A percentile compares a stretch with the other conserved stretches of the same genome.
phyloP scores from a whole-genome alignment of 331 rosid species.

The Saraca asoca region DNA sequence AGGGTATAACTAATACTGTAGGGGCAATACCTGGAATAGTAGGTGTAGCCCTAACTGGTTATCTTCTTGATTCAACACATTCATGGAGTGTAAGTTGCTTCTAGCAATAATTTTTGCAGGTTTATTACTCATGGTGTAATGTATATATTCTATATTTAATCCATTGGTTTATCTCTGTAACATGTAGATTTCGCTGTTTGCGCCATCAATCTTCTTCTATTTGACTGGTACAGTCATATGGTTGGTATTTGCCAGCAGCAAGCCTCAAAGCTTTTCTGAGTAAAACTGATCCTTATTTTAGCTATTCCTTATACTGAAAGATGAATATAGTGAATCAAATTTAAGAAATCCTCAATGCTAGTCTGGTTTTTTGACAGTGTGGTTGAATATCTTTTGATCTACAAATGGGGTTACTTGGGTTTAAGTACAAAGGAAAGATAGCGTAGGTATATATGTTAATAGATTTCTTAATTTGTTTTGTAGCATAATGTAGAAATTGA shows the following conservation, averaged over 20 bases:
- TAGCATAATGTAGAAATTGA: slow-evolving; percentile 18
- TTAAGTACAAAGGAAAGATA: slow-evolving; percentile 41
- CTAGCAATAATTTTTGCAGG: neutral
- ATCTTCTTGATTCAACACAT: slow-evolving; percentile 90
- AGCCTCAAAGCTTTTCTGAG: slow-evolving; percentile 77
- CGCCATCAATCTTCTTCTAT: slow-evolving; percentile 94
- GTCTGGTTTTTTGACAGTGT: slow-evolving; percentile 31
- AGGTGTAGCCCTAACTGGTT: slow-evolving; percentile 91
- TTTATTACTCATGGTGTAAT: neutral
- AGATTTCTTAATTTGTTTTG: slow-evolving; percentile 13
- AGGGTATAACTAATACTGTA: slow-evolving; percentile 94
- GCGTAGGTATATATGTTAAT: slow-evolving; percentile 30
- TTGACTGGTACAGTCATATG: slow-evolving; percentile 78
- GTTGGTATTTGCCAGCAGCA: slow-evolving; percentile 96
- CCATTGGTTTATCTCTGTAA: slow-evolving; percentile 23
- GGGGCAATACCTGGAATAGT: slow-evolving; percentile 94
- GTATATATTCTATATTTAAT: slow-evolving; percentile 23
- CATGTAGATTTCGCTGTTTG: slow-evolving; percentile 79
- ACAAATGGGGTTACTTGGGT: slow-evolving; percentile 29
- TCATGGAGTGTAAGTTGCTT: slow-evolving; percentile 91
- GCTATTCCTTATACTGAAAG: slow-evolving; percentile 19
- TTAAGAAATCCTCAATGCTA: slow-evolving; percentile 29
- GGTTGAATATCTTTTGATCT: slow-evolving; percentile 30
- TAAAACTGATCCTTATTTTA: slow-evolving; percentile 45
- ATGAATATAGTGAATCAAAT: slow-evolving; percentile 6